Evolutionary conservation across 2,329 filamentous ascomycete genomes (phyloP).

Genomic region (Alternaria alternata): DNA sequence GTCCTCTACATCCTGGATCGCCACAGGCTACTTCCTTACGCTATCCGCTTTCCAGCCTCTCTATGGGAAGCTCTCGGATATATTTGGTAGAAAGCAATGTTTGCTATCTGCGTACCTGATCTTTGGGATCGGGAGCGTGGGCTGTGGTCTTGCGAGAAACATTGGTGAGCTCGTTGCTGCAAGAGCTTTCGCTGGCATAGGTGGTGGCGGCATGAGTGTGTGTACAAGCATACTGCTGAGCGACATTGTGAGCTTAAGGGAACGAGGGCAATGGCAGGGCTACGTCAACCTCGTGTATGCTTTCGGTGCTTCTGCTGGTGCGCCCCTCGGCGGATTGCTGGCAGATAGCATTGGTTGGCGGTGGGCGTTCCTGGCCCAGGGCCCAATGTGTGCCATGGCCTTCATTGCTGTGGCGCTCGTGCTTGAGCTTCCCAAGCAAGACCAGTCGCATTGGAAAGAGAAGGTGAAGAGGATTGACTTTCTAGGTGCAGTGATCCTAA

Average conservation of each 20-base stretch:
- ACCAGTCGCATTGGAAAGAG: conserved; percentile 68
- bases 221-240: conserved; percentile 74
- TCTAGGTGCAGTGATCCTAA: conserved; percentile 71
- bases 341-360: conserved; percentile 78
- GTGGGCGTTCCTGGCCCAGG: conserved; percentile 77
- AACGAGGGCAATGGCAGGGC: conserved; percentile 78
- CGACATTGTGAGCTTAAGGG: conserved; percentile 73
- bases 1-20: conserved; percentile 79
- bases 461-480: conserved; percentile 78
- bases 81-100: conserved; percentile 73
- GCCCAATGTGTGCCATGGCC: conserved; percentile 72
- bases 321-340: conserved; percentile 72
- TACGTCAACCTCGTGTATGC: conserved; percentile 77
- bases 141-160: conserved; percentile 69
- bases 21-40: conserved; percentile 73
- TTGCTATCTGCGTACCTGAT: conserved; percentile 70
- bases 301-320: conserved; percentile 71
- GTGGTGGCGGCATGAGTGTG: conserved; percentile 75
- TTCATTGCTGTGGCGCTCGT: conserved; percentile 69
- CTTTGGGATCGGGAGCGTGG: conserved; percentile 70
- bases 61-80: conserved; percentile 75
- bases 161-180: conserved; percentile 73
- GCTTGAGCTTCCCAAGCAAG: conserved; percentile 67
- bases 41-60: conserved; percentile 78
- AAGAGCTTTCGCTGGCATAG: conserved; percentile 69